Conservation (phyloP, 83 land plant species). For the Thuja plicata region DNA sequence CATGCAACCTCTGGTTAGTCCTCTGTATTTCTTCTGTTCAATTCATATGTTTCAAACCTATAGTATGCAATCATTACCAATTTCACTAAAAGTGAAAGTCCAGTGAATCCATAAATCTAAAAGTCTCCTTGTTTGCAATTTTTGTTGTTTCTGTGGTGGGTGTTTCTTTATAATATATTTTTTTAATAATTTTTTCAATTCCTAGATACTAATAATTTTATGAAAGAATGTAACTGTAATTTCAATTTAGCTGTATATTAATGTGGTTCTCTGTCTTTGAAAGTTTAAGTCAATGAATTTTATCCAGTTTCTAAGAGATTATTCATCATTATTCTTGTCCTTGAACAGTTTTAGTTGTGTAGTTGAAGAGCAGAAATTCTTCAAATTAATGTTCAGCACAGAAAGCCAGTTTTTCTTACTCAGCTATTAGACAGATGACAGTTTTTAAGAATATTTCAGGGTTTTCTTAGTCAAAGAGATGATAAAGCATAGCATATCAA, state of each 20-base stretch:
- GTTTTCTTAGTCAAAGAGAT: not conserved
- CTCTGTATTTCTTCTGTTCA: not conserved
- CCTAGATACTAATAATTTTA: not conserved
- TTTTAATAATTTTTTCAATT: not conserved
- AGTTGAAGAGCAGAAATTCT: not conserved
- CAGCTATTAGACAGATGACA: not conserved
- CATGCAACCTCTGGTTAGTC: constrained; percentile 84
- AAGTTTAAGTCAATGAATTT: no score
- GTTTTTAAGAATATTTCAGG: not conserved
- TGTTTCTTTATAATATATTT: not conserved
- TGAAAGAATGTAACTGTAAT: not conserved
- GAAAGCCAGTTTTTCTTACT: no score
- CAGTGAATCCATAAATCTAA: not conserved
- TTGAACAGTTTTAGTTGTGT: not conserved
- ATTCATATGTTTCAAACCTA: not conserved
- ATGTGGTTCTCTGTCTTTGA: not conserved
- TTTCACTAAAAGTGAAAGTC: not conserved
- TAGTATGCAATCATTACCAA: not conserved
- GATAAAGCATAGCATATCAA: not conserved
- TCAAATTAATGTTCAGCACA: not conserved
- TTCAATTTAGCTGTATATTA: not conserved
- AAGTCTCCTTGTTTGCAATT: not conserved
- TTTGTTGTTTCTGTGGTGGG: not conserved
- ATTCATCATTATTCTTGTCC: not conserved
- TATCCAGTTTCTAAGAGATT: not conserved